phyloP scores from a whole-genome alignment of 164 flowering plant genomes.

The Litsea cubeba region DNA sequence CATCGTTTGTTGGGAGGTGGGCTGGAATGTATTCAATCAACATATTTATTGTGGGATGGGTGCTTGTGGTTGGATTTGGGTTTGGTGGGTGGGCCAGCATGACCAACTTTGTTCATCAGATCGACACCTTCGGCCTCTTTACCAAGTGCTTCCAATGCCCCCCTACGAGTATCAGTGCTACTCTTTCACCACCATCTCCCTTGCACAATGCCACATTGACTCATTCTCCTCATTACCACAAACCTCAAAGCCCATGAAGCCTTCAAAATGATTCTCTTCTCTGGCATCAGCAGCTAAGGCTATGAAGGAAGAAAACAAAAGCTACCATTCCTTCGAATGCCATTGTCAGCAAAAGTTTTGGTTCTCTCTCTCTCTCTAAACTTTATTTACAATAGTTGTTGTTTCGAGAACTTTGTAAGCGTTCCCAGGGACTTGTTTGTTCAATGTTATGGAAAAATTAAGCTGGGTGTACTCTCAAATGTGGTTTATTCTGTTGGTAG shows the following conservation, averaged over 20 bases:
- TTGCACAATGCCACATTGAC: slow-evolving; percentile 16
- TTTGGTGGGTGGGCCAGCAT: slow-evolving; percentile 97
- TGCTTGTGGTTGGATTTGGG: slow-evolving; percentile 82
- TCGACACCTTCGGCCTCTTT: slow-evolving; percentile 89
- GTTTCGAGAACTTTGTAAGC: background rate
- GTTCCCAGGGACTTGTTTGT: background rate
- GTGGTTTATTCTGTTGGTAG: too few species aligned
- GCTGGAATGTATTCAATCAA: slow-evolving; percentile 63
- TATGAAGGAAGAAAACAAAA: background rate
- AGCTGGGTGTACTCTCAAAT: too few species aligned
- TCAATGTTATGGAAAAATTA: background rate
- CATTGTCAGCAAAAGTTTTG: background rate
- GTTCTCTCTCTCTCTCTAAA: background rate
- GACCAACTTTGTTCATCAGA: slow-evolving; percentile 71
- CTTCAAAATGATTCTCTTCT: background rate
- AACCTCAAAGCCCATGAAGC: slow-evolving; percentile 1
- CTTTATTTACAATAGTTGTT: background rate
- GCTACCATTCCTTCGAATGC: background rate
- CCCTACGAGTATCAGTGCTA: slow-evolving; percentile 9
- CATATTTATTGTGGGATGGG: slow-evolving; percentile 80
- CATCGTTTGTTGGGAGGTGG: slow-evolving; percentile 76
- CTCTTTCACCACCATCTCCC: slow-evolving; percentile 9
- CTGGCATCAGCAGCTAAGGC: background rate
- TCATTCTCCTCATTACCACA: slow-evolving; percentile 27
- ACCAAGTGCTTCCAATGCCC: slow-evolving; percentile 95